Percentiles rank a stretch among this genome's conserved stretches.
Conservation (phyloP, 371 early-diverging fungal genomes). For the Funneliformis caledonium region DNA sequence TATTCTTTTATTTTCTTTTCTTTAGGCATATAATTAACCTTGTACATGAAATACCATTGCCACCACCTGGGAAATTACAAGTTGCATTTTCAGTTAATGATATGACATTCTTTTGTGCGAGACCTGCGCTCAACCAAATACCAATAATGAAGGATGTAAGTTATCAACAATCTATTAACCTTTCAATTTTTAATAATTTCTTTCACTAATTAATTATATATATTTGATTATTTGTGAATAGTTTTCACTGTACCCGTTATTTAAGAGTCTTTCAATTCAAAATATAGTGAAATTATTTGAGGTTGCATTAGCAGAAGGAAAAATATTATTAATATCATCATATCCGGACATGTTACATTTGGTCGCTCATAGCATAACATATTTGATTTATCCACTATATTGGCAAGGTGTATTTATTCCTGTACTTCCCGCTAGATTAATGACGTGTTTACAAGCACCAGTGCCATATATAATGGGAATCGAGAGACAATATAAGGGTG, state of each 20-base stretch:
- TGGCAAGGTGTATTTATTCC: conserved; percentile 88
- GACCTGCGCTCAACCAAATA: conserved; percentile 80
- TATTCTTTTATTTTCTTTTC: neutral
- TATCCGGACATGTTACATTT: conserved; percentile 74
- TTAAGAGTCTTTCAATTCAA: conserved; percentile 73
- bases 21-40: conserved; percentile 67
- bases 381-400: conserved; percentile 75
- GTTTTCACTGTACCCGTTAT: conserved; percentile 82
- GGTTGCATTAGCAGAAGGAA: conserved; percentile 74
- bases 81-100: conserved; percentile 69
- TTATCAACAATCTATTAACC: neutral
- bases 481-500: conserved; percentile 57
- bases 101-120: conserved; percentile 67
- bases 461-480: conserved; percentile 85
- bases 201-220: neutral
- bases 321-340: conserved; percentile 75
- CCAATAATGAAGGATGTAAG: conserved; percentile 80
- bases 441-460: conserved; percentile 81
- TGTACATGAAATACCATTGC: conserved; percentile 76
- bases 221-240: conserved; percentile 42
- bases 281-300: conserved; percentile 72
- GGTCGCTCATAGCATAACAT: conserved; percentile 71
- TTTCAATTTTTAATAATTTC: neutral
- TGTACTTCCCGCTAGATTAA: conserved; percentile 68
- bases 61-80: conserved; percentile 83